Percentiles rank a stretch among this genome's conserved stretches.
These are phyloP conservation scores for Globisporangium sylvaticum DNA, from an alignment of 352 stramenopile genomes.

Conservation along the genomic window DNA sequence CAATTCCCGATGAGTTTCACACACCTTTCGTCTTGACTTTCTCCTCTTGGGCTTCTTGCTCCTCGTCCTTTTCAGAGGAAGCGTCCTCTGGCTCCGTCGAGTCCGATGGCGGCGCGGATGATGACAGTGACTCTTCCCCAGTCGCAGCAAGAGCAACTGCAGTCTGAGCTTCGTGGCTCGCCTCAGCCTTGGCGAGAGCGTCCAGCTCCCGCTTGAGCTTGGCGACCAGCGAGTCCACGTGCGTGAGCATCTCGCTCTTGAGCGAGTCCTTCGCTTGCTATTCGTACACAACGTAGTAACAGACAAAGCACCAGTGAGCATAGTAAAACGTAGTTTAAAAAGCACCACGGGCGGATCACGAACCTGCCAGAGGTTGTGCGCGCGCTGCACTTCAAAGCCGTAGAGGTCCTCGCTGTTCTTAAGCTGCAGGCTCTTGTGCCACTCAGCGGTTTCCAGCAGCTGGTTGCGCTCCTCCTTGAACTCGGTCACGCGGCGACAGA, in stretches of 20 bases:
- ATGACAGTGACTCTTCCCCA: not conserved
- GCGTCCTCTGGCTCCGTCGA: conserved; percentile 11
- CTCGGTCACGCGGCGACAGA: conserved; percentile 73
- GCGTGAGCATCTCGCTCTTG: conserved; percentile 47
- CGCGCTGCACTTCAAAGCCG: conserved; percentile 71
- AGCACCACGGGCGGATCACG: too few species aligned
- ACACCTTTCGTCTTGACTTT: conserved; percentile 12
- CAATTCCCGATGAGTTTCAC: not conserved
- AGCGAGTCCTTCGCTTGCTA: conserved; percentile 52
- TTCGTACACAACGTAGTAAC: not conserved
- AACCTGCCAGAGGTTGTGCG: conserved; percentile 54
- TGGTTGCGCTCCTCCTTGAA: conserved; percentile 82
- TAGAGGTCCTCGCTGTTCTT: conserved; percentile 80
- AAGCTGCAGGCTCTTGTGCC: conserved; percentile 82
- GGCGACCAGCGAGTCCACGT: conserved; percentile 39
- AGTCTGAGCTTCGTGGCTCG: conserved; percentile 9
- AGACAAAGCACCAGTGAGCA: not conserved
- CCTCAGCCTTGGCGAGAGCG: conserved; percentile 26
- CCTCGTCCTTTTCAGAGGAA: conserved; percentile 8
- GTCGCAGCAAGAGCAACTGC: not conserved
- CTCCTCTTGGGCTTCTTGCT: conserved; percentile 3
- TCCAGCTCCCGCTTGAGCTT: conserved; percentile 51
- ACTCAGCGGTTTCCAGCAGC: conserved; percentile 65
- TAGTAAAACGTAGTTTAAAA: not conserved
- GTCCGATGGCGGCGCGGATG: not conserved